These are phyloP conservation scores for Chlorophyllum brunneum DNA, from an alignment of 768 basidiomycete genomes.

Conservation along the genomic window DNA sequence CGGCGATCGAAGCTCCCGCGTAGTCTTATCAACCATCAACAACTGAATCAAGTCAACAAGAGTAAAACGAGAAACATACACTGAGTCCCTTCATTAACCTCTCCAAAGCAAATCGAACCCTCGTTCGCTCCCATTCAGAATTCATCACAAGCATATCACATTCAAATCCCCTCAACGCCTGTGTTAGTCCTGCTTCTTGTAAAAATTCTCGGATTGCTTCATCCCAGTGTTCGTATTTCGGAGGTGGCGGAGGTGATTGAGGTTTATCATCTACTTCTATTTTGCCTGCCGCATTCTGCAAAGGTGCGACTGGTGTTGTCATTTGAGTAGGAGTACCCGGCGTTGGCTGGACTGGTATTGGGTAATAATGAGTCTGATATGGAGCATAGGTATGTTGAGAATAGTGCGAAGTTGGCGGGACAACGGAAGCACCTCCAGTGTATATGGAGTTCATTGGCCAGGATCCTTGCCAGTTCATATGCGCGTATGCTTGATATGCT, in stretches of 20 bases:
- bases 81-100: constrained; percentile 40
- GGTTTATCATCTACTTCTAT: not conserved
- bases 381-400: constrained; percentile 1
- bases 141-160: constrained; percentile 73
- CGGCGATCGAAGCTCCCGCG: constrained; percentile 18
- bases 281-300: not conserved
- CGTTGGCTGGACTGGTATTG: not conserved
- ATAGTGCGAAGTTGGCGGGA: not conserved
- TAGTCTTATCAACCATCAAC: constrained; percentile 20
- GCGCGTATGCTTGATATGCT: not conserved
- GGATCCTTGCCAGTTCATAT: constrained; percentile 4
- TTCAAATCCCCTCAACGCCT: constrained; percentile 61
- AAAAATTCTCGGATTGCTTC: constrained; percentile 51
- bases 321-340: not conserved
- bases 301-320: not conserved
- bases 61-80: constrained; percentile 1
- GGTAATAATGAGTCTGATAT: constrained; percentile 5
- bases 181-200: constrained; percentile 47
- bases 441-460: constrained; percentile 8
- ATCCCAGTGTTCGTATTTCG: constrained; percentile 59
- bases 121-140: constrained; percentile 55
- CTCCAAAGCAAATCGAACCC: constrained; percentile 52
- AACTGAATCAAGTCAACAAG: constrained; percentile 8
- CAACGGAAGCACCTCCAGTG: not conserved
- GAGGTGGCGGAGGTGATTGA: constrained; percentile 17